Conservation (phyloP, 176 grass and related monocot genomes). For the Eleusine indica region DNA sequence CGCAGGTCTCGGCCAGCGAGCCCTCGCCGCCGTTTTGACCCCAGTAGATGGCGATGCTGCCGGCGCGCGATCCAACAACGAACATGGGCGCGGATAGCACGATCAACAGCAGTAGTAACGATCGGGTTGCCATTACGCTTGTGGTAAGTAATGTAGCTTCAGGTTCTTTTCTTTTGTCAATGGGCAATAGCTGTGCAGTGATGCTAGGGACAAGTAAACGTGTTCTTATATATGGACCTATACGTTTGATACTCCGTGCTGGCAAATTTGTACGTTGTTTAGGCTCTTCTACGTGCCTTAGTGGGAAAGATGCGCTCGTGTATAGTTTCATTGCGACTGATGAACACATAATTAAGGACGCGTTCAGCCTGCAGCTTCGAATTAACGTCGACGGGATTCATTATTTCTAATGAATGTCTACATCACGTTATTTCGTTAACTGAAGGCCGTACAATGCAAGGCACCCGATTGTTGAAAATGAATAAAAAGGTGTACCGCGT, state of each 20-base stretch:
- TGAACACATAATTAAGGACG: background rate
- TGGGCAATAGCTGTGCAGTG: background rate
- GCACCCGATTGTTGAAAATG: background rate
- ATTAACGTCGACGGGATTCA: background rate
- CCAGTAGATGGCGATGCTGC: slow-evolving; percentile 52
- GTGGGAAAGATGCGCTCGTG: background rate
- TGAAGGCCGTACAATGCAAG: background rate
- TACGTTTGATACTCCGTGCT: background rate
- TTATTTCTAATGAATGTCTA: background rate
- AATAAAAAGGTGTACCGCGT: background rate
- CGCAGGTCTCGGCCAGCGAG: slow-evolving; percentile 31
- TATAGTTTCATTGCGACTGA: background rate
- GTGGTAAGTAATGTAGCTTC: background rate
- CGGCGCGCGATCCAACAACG: background rate
- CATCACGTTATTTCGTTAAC: background rate
- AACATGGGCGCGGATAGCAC: background rate
- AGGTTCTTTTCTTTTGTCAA: background rate
- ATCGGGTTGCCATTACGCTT: background rate
- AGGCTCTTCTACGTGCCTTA: background rate
- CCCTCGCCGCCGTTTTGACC: slow-evolving; percentile 51
- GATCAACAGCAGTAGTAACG: background rate
- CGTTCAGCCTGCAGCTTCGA: background rate
- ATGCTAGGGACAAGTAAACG: background rate
- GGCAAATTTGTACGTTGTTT: background rate
- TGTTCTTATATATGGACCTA: background rate